Base-by-base conservation (phyloP, 1,284 basidiomycete genomes). In the Marasmius tenuissimus region DNA sequence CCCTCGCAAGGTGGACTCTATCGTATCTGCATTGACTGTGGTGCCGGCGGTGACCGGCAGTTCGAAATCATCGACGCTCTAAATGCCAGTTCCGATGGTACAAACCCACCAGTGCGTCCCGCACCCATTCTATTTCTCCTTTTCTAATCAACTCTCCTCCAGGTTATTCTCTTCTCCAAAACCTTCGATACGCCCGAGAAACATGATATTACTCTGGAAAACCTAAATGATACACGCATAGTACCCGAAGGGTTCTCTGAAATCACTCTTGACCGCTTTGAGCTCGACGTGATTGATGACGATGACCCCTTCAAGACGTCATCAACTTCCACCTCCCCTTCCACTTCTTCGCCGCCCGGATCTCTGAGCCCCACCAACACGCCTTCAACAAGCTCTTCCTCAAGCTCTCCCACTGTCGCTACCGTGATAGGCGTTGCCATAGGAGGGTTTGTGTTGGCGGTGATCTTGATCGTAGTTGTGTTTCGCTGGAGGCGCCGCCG, bases 21-120 rank as follows among this genome's bases (percentile, higher is more conserved):
- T 47, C 65, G 64, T 3, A 73, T 73, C 22, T 73, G 71, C 63
- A 60, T 72, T 56, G 73, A 75, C 64, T 73, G 72, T 58, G 70
- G 72, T 59, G 69, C 71, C n/a, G n/a, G n/a, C 37, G 67, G 70
- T 42, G 59, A 68, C 40, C 65, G 62, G n/a, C 57, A 62, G 27
- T 73, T 70, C 59, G 61, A 65, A 33, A 54, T 54, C 8, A 71
- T 74, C 34, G 68, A 74, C 57, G 73, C 61, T 5, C 61, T 73
- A 10, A 68, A 73, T 55, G 6, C 45, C 1, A 67, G 66, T 5
- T 71, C 71, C 59, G 62, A 73, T 57, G 73, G 73, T 5, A 49
- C 69, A 49, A 71, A 71, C 54, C 71, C 70, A 35, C 73, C 73
- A 2, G 73, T 73, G 40, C 22, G 70, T n/a, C n/a, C 63, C 18